phyloP scores from a whole-genome alignment of 306 rosid species.

The Quercus glauca region DNA sequence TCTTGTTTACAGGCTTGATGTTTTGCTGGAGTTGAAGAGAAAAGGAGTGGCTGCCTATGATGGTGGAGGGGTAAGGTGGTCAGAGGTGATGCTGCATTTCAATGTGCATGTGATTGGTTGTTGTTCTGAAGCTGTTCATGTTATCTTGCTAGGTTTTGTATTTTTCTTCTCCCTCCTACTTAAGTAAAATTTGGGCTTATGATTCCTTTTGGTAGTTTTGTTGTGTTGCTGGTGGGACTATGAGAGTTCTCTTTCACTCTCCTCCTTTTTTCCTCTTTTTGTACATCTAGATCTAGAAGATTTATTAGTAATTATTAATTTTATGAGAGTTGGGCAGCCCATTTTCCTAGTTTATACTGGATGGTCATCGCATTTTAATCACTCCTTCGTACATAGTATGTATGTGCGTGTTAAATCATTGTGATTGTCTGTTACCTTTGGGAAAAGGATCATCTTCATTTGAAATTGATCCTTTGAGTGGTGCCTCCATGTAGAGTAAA shows the following conservation, averaged over 20 bases:
- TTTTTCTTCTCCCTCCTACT: conserved; percentile 26
- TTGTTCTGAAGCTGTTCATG: conserved; percentile 46
- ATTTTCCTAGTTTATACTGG: background rate
- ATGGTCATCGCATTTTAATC: background rate
- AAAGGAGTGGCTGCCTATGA: background rate
- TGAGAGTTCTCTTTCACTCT: conserved; percentile 10
- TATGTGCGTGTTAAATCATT: background rate
- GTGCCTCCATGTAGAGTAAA: background rate
- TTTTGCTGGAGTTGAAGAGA: conserved; percentile 52
- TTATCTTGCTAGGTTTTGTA: conserved; percentile 17
- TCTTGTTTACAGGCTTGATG: conserved; percentile 48
- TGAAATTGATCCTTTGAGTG: background rate
- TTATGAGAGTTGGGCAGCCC: background rate
- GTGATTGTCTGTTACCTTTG: background rate
- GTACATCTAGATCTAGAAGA: conserved; percentile 36
- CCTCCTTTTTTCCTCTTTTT: background rate
- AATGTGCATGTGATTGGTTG: conserved; percentile 41
- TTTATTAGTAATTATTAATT: conserved; percentile 19
- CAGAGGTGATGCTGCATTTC: conserved; percentile 28
- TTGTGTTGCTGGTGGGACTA: conserved; percentile 29
- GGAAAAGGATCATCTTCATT: too few relatives aligned
- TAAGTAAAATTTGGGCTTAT: conserved; percentile 30
- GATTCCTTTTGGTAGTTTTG: conserved; percentile 33
- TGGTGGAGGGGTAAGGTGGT: conserved; percentile 26
- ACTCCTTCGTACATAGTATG: too few relatives aligned